A percentile compares a stretch with the other conserved stretches of the same genome.
Conservation (phyloP, 2,329 filamentous ascomycete genomes). For the Penicillium expansum region DNA sequence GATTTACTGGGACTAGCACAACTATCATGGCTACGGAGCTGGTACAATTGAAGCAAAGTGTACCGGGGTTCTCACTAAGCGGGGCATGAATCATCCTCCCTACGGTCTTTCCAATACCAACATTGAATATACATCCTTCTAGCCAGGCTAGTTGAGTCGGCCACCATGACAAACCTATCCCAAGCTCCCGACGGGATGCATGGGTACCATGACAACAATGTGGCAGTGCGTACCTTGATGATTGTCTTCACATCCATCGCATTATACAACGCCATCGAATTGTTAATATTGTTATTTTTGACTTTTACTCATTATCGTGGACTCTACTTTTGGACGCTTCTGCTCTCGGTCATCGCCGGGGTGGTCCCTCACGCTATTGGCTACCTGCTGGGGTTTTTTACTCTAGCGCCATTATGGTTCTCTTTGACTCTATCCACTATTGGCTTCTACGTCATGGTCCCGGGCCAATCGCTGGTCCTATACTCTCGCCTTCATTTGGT, state of each 20-base stretch:
- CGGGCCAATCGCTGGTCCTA: slow-evolving; percentile 60
- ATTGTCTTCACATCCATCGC: slow-evolving; percentile 41
- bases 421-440: slow-evolving; percentile 46
- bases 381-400: slow-evolving; percentile 42
- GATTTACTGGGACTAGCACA: not conserved
- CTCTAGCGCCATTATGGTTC: slow-evolving; percentile 34
- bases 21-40: slow-evolving; percentile 18
- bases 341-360: slow-evolving; percentile 36
- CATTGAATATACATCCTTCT: not conserved
- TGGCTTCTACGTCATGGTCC: slow-evolving; percentile 60
- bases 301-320: slow-evolving; percentile 39
- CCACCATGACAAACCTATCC: slow-evolving; percentile 16
- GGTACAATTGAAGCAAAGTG: slow-evolving; percentile 5
- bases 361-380: slow-evolving; percentile 40
- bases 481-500: slow-evolving; percentile 63
- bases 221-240: slow-evolving; percentile 29
- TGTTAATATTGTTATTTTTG: slow-evolving; percentile 38
- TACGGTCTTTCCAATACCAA: not conserved
- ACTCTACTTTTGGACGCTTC: slow-evolving; percentile 44
- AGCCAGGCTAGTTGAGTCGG: not conserved
- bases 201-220: slow-evolving; percentile 25
- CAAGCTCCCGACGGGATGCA: slow-evolving; percentile 29
- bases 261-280: slow-evolving; percentile 49
- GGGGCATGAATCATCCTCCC: slow-evolving; percentile 1
- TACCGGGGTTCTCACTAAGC: slow-evolving; percentile 6